Evolutionary conservation across 306 rosid genomes (phyloP).

Genomic region (Psophocarpus tetragonolobus): DNA sequence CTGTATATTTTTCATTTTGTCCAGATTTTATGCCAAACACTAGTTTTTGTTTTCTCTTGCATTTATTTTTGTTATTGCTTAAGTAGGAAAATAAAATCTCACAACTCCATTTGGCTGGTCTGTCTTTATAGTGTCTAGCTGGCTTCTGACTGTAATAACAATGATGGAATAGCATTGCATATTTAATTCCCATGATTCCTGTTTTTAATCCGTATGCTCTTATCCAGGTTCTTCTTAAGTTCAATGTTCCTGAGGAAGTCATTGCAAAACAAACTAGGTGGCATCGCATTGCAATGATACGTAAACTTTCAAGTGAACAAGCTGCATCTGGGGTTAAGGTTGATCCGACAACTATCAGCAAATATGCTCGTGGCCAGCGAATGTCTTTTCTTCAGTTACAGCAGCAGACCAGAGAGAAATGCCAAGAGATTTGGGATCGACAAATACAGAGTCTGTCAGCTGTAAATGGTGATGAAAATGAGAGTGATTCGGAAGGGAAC

Average conservation of each 20-base stretch:
- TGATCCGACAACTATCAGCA: slow-evolving; percentile 90
- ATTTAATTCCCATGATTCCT: neutral
- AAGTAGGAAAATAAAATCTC: slow-evolving; percentile 9
- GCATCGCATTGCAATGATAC: slow-evolving; percentile 99
- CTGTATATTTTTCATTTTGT: neutral
- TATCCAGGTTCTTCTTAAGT: slow-evolving; percentile 88
- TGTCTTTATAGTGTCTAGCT: slow-evolving; percentile 13
- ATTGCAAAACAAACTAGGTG: slow-evolving; percentile 90
- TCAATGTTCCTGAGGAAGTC: slow-evolving; percentile 87
- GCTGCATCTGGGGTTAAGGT: slow-evolving; percentile 96
- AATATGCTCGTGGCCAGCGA: slow-evolving; percentile 98
- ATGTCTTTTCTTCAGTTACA: slow-evolving; percentile 98
- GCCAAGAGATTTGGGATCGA: slow-evolving; percentile 98
- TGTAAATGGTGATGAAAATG: slow-evolving; percentile 78
- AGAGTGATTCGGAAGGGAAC: slow-evolving; percentile 91
- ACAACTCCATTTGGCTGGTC: neutral
- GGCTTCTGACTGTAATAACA: neutral
- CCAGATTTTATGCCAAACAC: neutral
- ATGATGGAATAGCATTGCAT: slow-evolving; percentile 3
- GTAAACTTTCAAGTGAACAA: slow-evolving; percentile 98
- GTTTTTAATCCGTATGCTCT: slow-evolving; percentile 28
- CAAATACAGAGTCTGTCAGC: slow-evolving; percentile 84
- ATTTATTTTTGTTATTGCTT: neutral
- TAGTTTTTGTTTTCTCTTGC: slow-evolving; percentile 5
- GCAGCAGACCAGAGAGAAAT: slow-evolving; percentile 97